Evolutionary conservation across 306 rosid genomes (phyloP).

Genomic region (Quercus variabilis): DNA sequence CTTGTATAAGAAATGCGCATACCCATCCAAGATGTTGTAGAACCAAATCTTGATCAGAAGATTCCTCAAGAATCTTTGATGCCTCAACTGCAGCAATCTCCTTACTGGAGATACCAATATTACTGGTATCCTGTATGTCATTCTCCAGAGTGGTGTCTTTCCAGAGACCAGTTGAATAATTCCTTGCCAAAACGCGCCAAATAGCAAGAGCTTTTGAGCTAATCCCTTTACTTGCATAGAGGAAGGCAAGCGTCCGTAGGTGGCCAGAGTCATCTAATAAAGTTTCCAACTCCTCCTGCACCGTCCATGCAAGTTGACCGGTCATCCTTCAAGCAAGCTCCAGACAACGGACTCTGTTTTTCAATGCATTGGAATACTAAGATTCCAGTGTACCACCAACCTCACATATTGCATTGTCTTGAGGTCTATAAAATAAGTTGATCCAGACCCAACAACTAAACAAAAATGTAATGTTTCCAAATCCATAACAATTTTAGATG

Average conservation of each 20-base stretch:
- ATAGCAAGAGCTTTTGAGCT: conserved; percentile 85
- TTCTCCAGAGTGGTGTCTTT: conserved; percentile 56
- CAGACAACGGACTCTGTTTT: conserved; percentile 43
- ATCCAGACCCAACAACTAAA: conserved; percentile 15
- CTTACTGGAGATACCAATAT: conserved; percentile 52
- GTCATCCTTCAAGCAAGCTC: conserved; percentile 50
- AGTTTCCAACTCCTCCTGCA: conserved; percentile 97
- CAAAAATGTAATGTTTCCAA: background rate
- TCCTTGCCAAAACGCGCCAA: conserved; percentile 91
- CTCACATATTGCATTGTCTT: conserved; percentile 33
- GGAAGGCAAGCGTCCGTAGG: conserved; percentile 91
- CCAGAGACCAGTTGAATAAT: conserved; percentile 73
- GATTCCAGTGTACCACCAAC: conserved; percentile 33
- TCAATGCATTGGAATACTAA: conserved; percentile 48
- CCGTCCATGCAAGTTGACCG: conserved; percentile 47
- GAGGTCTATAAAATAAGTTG: conserved; percentile 20
- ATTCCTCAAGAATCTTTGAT: conserved; percentile 86
- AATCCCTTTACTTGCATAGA: conserved; percentile 88
- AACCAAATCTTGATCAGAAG: conserved; percentile 79
- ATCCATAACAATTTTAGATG: background rate
- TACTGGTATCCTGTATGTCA: conserved; percentile 23
- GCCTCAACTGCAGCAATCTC: conserved; percentile 89
- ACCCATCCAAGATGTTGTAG: conserved; percentile 99
- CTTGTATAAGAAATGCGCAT: conserved; percentile 14
- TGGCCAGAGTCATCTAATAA: conserved; percentile 87